Conservation (phyloP, 345 rosid genomes). For the Lepidium africanum region DNA sequence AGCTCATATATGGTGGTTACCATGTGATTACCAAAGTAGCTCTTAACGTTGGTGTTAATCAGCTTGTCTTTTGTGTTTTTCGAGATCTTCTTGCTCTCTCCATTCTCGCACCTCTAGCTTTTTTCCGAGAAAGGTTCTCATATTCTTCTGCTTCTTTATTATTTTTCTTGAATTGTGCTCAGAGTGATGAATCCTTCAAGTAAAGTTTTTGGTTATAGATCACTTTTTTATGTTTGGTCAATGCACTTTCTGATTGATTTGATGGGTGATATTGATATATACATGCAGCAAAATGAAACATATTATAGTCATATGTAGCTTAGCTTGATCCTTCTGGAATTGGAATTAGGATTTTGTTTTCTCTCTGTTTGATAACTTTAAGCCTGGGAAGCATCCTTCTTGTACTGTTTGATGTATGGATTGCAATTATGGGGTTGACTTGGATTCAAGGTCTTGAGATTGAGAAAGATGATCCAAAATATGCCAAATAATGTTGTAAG, state of each 20-base stretch:
- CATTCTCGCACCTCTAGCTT: constrained; percentile 87
- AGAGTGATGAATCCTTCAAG: not conserved
- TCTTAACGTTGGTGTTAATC: constrained; percentile 86
- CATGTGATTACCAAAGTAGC: constrained; percentile 95
- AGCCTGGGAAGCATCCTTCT: not conserved
- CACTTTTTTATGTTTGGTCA: not conserved
- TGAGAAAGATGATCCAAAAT: too few species aligned
- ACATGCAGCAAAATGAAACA: not conserved
- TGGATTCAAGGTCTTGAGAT: too few species aligned
- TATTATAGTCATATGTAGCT: too few species aligned
- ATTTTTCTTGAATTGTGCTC: not conserved
- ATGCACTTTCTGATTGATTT: not conserved
- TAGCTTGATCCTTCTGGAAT: not conserved
- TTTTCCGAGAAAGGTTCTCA: constrained; percentile 66
- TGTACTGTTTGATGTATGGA: too few species aligned
- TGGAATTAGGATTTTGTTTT: not conserved
- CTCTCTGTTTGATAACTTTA: not conserved
- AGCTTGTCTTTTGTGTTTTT: constrained; percentile 86
- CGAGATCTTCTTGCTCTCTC: constrained; percentile 93
- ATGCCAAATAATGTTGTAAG: too few species aligned
- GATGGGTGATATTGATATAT: not conserved
- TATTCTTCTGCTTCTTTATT: not conserved
- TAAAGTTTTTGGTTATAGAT: not conserved
- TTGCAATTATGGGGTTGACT: not conserved
- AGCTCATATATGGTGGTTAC: constrained; percentile 71